phyloP scores from a whole-genome alignment of 768 basidiomycete genomes.

The Mycena albidolilacea region DNA sequence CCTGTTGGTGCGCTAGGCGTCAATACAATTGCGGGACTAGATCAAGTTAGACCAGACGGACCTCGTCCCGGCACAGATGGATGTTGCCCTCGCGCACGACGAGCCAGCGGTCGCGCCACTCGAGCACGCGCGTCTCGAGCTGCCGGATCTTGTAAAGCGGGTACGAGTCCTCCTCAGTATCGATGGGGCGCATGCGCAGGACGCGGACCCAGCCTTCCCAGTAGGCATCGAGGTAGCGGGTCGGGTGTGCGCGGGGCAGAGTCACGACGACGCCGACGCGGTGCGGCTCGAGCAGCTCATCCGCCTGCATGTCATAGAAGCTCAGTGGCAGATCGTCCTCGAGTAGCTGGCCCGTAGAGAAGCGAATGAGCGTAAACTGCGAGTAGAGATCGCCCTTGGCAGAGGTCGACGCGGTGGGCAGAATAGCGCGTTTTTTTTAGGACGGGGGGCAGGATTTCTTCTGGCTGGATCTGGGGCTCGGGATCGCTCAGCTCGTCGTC shows the following conservation, averaged over 20 bases:
- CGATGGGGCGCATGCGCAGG: constrained; percentile 60
- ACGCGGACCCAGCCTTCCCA: constrained; percentile 69
- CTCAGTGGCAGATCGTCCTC: constrained; percentile 72
- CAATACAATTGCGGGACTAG: not conserved
- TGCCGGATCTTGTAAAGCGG: constrained; percentile 42
- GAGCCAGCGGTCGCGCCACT: constrained; percentile 40
- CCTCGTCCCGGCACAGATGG: constrained; percentile 35
- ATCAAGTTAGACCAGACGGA: constrained; percentile 7
- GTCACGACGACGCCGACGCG: constrained; percentile 55
- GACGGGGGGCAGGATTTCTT: constrained; percentile 2
- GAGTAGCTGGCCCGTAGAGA: constrained; percentile 78
- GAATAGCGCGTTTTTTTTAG: constrained; percentile 26
- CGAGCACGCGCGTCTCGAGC: constrained; percentile 48
- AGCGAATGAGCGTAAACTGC: constrained; percentile 70
- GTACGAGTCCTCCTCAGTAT: constrained; percentile 38
- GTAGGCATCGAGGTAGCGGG: constrained; percentile 68
- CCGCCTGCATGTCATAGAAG: constrained; percentile 73
- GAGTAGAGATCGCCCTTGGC: constrained; percentile 36
- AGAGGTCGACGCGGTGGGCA: constrained; percentile 17
- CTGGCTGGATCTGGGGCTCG: constrained; percentile 15
- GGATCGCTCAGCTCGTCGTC: constrained; percentile 24
- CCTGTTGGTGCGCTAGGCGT: constrained; percentile 8
- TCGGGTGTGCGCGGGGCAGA: constrained; percentile 54
- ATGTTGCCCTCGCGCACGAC: constrained; percentile 37
- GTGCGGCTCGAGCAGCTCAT: constrained; percentile 83